A percentile compares a stretch with the other conserved stretches of the same genome.
These are phyloP conservation scores for Ceratocystis eucalypticola DNA, from an alignment of 2,329 filamentous ascomycete genomes.

Conservation along the genomic window DNA sequence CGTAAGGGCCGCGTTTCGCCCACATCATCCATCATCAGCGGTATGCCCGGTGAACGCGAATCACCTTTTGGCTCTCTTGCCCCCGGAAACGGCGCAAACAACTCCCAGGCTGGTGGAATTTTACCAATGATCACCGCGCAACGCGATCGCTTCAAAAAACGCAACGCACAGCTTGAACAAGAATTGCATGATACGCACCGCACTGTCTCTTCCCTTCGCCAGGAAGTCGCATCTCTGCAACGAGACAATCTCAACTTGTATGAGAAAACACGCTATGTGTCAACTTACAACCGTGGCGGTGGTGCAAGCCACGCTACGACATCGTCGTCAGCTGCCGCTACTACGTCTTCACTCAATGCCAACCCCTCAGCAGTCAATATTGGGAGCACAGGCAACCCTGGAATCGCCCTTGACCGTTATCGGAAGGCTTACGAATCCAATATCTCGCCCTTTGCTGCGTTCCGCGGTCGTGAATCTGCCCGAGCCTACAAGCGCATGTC, in stretches of 20 bases:
- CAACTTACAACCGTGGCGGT: conserved; percentile 65
- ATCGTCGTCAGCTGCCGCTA: conserved; percentile 50
- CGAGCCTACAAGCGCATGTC: conserved; percentile 89
- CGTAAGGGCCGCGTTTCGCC: conserved; percentile 64
- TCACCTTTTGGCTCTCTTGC: conserved; percentile 42
- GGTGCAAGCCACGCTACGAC: conserved; percentile 32
- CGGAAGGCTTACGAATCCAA: conserved; percentile 87
- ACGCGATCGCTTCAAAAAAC: conserved; percentile 94
- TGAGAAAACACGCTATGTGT: conserved; percentile 94
- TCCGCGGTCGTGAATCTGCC: conserved; percentile 82
- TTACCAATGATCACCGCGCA: conserved; percentile 97
- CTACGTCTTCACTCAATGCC: conserved; percentile 47
- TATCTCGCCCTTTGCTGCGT: conserved; percentile 89
- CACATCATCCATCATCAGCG: conserved; percentile 95
- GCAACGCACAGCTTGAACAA: conserved; percentile 77
- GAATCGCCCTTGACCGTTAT: conserved; percentile 68
- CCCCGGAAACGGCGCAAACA: conserved; percentile 36
- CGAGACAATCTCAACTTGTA: conserved; percentile 94
- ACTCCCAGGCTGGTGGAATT: conserved; percentile 49
- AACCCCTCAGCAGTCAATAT: conserved; percentile 59
- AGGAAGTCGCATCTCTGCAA: conserved; percentile 82
- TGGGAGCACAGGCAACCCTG: conserved; percentile 42
- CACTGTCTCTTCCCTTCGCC: conserved; percentile 69
- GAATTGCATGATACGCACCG: conserved; percentile 76
- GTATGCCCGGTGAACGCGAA: conserved; percentile 44